phyloP scores from a whole-genome alignment of 2,329 filamentous ascomycete genomes.

The Xylariaceae sp. region DNA sequence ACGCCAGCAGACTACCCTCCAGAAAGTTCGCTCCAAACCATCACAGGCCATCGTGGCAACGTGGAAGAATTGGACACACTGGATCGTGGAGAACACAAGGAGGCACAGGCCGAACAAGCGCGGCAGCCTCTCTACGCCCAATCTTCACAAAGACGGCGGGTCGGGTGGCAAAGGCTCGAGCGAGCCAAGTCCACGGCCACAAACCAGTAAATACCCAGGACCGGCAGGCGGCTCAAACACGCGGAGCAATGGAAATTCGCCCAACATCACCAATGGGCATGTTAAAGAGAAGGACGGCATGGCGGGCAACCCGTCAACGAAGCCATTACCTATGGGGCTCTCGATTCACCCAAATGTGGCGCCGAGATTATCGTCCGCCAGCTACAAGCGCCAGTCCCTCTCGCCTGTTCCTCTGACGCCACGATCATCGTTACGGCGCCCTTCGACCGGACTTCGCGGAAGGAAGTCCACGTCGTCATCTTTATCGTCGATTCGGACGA shows the following conservation, averaged over 20 bases:
- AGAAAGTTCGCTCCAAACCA: constrained; percentile 53
- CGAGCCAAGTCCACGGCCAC: constrained; percentile 54
- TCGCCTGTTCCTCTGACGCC: constrained; percentile 87
- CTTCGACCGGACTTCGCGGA: constrained; percentile 78
- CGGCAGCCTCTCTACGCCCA: constrained; percentile 56
- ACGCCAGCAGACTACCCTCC: constrained; percentile 27
- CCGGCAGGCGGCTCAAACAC: constrained; percentile 34
- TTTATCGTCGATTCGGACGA: constrained; percentile 85
- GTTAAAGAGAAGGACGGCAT: constrained; percentile 28
- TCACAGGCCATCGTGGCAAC: constrained; percentile 57
- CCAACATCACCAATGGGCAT: constrained; percentile 51
- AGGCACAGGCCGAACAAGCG: constrained; percentile 48
- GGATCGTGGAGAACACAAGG: constrained; percentile 57
- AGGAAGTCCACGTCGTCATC: constrained; percentile 96
- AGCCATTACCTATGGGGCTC: constrained; percentile 25
- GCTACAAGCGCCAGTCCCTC: constrained; percentile 72
- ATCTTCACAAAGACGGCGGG: constrained; percentile 49
- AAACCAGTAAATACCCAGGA: constrained; percentile 54
- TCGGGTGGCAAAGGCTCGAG: constrained; percentile 42
- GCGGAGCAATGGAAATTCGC: constrained; percentile 46
- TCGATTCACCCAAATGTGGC: constrained; percentile 30
- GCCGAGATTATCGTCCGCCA: constrained; percentile 35
- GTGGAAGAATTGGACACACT: constrained; percentile 63
- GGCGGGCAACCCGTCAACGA: constrained; percentile 20
- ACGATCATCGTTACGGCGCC: constrained; percentile 76